phyloP scores from a whole-genome alignment of 495 filamentous ascomycete species.

The Tuber indicum region DNA sequence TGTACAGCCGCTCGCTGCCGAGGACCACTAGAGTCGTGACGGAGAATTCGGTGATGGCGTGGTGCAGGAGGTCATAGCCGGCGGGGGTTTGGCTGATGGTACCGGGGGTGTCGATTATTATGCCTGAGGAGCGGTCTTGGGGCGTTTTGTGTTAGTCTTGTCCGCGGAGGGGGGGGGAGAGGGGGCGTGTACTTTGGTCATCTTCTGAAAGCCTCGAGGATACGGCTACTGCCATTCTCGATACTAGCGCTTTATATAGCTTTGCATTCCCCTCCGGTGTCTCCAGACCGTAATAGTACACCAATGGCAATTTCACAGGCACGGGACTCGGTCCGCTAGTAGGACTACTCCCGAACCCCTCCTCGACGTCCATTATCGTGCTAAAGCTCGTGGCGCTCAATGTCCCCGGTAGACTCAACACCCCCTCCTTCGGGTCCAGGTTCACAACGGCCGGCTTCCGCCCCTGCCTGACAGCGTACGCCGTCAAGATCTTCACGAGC shows the following conservation, averaged over 20 bases:
- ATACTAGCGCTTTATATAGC: slow-evolving; percentile 66
- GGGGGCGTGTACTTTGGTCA: slow-evolving; percentile 42
- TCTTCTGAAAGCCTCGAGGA: slow-evolving; percentile 76
- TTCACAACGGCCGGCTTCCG: slow-evolving; percentile 78
- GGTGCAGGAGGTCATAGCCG: slow-evolving; percentile 67
- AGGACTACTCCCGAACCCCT: slow-evolving; percentile 85
- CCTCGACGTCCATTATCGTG: slow-evolving; percentile 79
- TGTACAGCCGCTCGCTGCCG: slow-evolving; percentile 74
- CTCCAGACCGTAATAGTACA: slow-evolving; percentile 79
- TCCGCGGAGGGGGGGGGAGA: not conserved
- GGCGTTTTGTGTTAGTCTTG: not conserved
- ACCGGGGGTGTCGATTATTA: slow-evolving; percentile 81
- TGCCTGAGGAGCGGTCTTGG: slow-evolving; percentile 50
- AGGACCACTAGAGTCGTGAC: slow-evolving; percentile 76
- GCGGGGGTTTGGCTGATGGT: slow-evolving; percentile 54
- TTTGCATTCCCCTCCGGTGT: slow-evolving; percentile 66
- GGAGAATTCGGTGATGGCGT: slow-evolving; percentile 81
- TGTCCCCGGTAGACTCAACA: slow-evolving; percentile 78
- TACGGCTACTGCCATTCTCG: slow-evolving; percentile 70
- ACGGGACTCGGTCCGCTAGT: slow-evolving; percentile 81
- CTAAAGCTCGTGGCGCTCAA: slow-evolving; percentile 76
- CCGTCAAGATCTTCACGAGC: slow-evolving; percentile 70
- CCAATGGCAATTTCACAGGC: slow-evolving; percentile 83
- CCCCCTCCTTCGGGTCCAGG: slow-evolving; percentile 74
- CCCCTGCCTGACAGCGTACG: slow-evolving; percentile 70